phyloP scores from a whole-genome alignment of 192 early-diverging fungal genomes.

The Rhizoclosmatium sp. region DNA sequence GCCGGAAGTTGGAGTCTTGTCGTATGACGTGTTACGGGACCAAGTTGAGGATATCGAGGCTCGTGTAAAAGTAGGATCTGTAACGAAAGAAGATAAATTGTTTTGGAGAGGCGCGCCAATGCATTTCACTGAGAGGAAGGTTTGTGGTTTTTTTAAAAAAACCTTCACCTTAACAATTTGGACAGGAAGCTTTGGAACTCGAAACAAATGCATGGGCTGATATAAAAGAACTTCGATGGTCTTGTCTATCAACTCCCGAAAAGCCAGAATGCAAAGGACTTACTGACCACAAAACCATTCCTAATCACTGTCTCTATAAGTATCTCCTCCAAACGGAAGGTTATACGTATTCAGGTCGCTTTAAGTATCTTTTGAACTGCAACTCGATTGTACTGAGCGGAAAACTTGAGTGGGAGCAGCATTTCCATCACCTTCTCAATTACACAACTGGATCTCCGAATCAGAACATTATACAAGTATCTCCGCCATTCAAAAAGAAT shows the following conservation, averaged over 20 bases:
- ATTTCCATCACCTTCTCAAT: background rate
- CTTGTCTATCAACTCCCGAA: background rate
- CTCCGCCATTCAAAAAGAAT: background rate
- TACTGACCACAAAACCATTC: background rate
- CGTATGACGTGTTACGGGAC: background rate
- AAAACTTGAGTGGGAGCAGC: background rate
- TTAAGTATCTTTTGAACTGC: background rate
- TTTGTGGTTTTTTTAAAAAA: background rate
- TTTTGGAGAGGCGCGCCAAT: conserved; percentile 1
- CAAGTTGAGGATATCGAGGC: background rate
- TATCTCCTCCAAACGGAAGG: background rate
- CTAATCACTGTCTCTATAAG: background rate
- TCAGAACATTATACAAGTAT: background rate
- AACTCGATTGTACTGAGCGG: background rate
- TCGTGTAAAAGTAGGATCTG: background rate
- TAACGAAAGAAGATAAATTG: background rate
- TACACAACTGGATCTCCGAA: background rate
- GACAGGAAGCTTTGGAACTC: background rate
- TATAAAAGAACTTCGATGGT: background rate
- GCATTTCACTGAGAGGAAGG: background rate
- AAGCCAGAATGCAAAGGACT: background rate
- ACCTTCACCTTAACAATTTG: background rate
- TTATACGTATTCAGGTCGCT: no score
- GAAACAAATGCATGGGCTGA: background rate
- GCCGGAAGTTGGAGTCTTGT: background rate